Evolutionary conservation across 1,284 basidiomycete genomes (phyloP).

Genomic region (Heliocybe sulcata): DNA sequence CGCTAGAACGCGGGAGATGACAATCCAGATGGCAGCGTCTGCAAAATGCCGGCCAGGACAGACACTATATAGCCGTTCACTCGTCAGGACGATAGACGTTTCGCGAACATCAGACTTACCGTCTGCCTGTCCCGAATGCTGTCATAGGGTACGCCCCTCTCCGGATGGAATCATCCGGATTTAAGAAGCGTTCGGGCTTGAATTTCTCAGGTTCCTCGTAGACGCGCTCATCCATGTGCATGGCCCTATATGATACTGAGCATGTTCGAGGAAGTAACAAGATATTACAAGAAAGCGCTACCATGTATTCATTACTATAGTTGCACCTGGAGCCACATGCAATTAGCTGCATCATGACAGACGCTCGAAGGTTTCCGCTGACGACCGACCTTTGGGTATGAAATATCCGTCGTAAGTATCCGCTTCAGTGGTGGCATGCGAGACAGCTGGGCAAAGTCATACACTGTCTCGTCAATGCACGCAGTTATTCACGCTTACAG

Average conservation of each 20-base stretch:
- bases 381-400: conserved; percentile 15
- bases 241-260: neutral
- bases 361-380: neutral
- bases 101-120: conserved; percentile 1
- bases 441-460: neutral
- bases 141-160: neutral
- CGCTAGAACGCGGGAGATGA: conserved; percentile 1
- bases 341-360: too few relatives aligned
- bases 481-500: neutral
- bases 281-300: neutral
- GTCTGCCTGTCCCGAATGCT: conserved; percentile 8
- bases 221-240: neutral
- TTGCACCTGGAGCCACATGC: neutral
- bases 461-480: neutral
- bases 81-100: neutral
- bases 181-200: conserved; percentile 7
- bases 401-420: conserved; percentile 18
- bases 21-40: neutral
- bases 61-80: neutral
- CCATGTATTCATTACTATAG: neutral
- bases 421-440: conserved; percentile 10
- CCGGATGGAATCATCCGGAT: neutral
- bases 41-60: conserved; percentile 6
- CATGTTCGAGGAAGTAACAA: neutral
- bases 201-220: conserved; percentile 4